These are phyloP conservation scores for Solanum paucissectum DNA, from an alignment of 257 asterid species.

Conservation along the genomic window DNA sequence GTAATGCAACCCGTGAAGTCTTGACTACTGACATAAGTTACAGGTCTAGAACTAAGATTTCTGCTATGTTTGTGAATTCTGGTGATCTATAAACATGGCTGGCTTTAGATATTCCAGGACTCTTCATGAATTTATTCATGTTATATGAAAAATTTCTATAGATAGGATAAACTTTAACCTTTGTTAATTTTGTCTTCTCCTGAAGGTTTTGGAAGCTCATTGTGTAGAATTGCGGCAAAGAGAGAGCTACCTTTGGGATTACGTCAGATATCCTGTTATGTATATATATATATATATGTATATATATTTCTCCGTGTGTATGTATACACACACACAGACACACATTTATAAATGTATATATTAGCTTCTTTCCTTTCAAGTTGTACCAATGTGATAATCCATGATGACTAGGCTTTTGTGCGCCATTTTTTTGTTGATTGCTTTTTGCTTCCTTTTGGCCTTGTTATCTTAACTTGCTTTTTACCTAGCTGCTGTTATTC, in stretches of 20 bases:
- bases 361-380: not conserved
- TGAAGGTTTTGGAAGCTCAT: slow-evolving; percentile 76
- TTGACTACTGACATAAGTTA: not conserved
- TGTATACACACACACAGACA: not conserved
- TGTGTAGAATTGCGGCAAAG: slow-evolving; percentile 66
- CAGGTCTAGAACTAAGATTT: not conserved
- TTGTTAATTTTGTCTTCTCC: not conserved
- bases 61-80: not conserved
- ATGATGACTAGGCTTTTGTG: not conserved
- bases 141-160: not conserved
- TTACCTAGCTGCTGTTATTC: slow-evolving; percentile 89
- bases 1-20: not conserved
- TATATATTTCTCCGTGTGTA: not conserved
- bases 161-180: not conserved
- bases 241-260: slow-evolving; percentile 59
- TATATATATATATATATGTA: not conserved
- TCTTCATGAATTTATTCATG: not conserved
- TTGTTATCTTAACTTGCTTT: slow-evolving; percentile 44
- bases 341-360: not conserved
- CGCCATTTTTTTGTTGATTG: not conserved
- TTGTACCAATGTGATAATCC: not conserved
- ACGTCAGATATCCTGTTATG: slow-evolving; percentile 85
- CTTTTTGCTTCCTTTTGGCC: not conserved
- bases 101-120: not conserved
- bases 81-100: not conserved